Base-by-base conservation (phyloP, 2,329 filamentous ascomycete species). In the Beauveria varroae region DNA sequence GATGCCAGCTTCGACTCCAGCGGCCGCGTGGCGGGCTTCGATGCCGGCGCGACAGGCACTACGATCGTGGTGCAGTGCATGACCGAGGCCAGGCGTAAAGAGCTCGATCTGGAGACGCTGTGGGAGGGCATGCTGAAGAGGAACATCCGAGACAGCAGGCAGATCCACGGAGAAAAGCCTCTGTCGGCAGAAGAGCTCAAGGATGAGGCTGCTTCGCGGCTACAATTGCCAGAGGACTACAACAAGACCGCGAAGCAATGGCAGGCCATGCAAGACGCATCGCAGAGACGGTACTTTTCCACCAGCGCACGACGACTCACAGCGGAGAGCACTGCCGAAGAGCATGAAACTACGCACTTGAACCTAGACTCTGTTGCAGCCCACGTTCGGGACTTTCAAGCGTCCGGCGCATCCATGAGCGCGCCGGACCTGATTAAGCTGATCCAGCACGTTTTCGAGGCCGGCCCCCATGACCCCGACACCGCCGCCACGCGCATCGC, bases 1-100 rank as follows among this genome's bases (percentile, higher is more conserved):
- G 70, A 74, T 16, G 71, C 75, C 12, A 73, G 77, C 28, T 70
- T 80, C 43, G 78, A 80, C 22, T 75, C 77, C 18, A 74, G 76
- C 14, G 80, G 85, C 16, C 79, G 82, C 9, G 85, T 93, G 62
- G 86, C 91, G 40, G 93, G 93, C 0, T 97, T 97, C 69, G 90
- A 91, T 1, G 71, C 78, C 1, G 68, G 76, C 5, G 71, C 74
- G 40, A 71, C 68, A 0, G 82, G 82, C 10, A 80, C 77, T 1
- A 84, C 82, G 0, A 68, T 86, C 24, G 79, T 86, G 16, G 73
- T 86, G 10, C 83, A 86, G 67, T 78, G 84, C 66, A 78, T 86
- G 74, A 85, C 82, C 0, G 81, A 83, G 66, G 68, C 75, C 9
- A 75, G 81, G 61, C 76, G 83, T 37, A 69, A 72, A 24, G 82